A percentile compares a stretch with the other conserved stretches of the same genome.
Conservation (phyloP, 306 rosid genomes). For the Prunus fruticosa region DNA sequence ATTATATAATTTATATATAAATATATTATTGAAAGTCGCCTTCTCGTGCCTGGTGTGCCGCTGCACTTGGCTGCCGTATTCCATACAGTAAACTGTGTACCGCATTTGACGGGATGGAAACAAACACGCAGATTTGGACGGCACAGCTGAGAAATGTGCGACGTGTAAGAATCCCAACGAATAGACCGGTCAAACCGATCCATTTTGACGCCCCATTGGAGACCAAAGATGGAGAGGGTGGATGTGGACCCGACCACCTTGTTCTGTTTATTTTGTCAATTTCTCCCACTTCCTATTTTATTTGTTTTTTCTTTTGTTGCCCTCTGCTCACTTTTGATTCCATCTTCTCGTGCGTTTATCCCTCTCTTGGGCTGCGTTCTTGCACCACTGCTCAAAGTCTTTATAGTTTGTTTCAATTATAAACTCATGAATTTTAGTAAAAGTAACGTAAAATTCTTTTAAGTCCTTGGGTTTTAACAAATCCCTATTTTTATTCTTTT, state of each 20-base stretch:
- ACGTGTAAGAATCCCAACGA: neutral
- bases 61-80: too few species aligned
- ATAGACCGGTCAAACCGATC: slow-evolving; percentile 11
- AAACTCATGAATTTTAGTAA: too few species aligned
- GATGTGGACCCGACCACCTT: neutral
- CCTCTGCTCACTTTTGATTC: neutral
- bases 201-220: neutral
- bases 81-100: neutral
- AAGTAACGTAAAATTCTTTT: too few species aligned
- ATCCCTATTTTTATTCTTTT: too few species aligned
- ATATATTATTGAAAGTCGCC: too few species aligned
- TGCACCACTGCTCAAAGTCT: too few species aligned
- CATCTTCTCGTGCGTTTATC: neutral
- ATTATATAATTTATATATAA: too few species aligned
- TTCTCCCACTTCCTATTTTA: neutral
- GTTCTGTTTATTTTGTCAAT: neutral
- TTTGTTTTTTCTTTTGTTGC: neutral
- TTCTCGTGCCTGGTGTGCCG: too few species aligned
- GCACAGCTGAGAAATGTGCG: neutral
- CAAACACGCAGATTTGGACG: slow-evolving; percentile 6
- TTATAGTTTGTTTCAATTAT: too few species aligned
- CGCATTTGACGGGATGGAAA: neutral
- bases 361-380: neutral
- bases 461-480: too few species aligned
- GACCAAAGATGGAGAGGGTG: neutral